Evolutionary conservation across 768 basidiomycete genomes (phyloP).

Genomic region (Tylopilus intermedius): DNA sequence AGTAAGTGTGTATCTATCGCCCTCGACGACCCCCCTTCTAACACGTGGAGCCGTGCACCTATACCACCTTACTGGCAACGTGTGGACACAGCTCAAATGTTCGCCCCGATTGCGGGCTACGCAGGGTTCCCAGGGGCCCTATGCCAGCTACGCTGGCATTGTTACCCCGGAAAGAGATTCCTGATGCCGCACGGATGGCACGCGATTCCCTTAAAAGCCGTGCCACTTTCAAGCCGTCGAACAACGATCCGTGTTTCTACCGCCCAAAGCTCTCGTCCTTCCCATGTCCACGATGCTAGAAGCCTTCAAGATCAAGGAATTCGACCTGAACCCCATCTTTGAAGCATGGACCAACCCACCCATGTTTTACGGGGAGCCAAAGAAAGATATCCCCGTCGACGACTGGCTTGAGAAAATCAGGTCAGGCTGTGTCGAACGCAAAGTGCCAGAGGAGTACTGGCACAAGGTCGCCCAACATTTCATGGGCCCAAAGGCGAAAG

Average conservation of each 20-base stretch:
- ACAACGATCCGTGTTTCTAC: conserved; percentile 16
- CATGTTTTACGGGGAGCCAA: conserved; percentile 59
- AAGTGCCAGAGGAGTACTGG: conserved; percentile 78
- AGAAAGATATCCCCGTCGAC: conserved; percentile 65
- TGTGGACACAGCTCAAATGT: conserved; percentile 8
- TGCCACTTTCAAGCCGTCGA: conserved; percentile 8
- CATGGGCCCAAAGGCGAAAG: conserved; percentile 66
- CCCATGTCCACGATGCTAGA: conserved; percentile 44
- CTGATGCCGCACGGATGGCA: conserved; percentile 26
- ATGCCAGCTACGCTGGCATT: conserved; percentile 12
- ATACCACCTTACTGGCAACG: conserved; percentile 9
- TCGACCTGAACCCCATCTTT: conserved; percentile 65
- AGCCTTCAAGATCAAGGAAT: conserved; percentile 77
- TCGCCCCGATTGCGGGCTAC: conserved; percentile 5
- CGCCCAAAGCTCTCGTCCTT: conserved; percentile 3
- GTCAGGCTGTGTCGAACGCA: conserved; percentile 62
- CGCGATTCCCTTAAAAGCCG: conserved; percentile 26
- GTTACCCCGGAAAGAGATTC: conserved; percentile 23
- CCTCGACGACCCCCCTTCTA: conserved; percentile 4
- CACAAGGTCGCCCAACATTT: conserved; percentile 76
- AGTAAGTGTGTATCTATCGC: conserved; percentile 5
- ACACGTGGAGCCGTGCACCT: conserved; percentile 18
- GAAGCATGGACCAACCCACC: conserved; percentile 65
- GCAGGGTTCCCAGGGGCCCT: conserved; percentile 19
- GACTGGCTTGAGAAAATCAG: conserved; percentile 72